Evolutionary conservation across 768 basidiomycete genomes (phyloP), one percentile per base, ranked within the genome.

Genomic region (Chlorophyllum brunneum): DNA sequence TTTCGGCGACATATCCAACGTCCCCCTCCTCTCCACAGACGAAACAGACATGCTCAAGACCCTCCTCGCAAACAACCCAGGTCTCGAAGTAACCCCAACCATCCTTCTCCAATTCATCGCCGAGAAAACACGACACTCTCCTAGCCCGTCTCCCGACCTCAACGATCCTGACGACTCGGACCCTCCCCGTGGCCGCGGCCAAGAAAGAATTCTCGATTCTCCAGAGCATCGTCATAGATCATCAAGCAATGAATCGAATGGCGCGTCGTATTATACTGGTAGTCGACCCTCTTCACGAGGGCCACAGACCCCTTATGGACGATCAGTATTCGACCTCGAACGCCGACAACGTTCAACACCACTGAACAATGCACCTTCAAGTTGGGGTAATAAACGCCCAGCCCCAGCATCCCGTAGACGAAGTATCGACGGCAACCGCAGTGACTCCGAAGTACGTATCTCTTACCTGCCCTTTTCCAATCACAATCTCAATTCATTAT

Each of bases 361-460:
- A 0, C 68, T 90, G 2, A 64, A 64, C 3, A 70, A 65, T 48
- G 70, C 86, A 1, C 90, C 90, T 0, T 89, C 89, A 2, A 90
- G 86, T 58, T 91, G 88, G 85, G 34, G 24, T 10, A 62, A 78
- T 24, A 84, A 81, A 56, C 79, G 86, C 2, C 87, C 86, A 3
- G 69, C 73, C 13, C 87, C 88, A 11, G 83, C 85, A 5, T 69
- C 76, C 40, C 75, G 90, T 48, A 72, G 88, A 48, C 87, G 78
- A 69, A 91, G 89, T 55, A 80, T 88, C 58, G 87, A 86, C 8
- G 85, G 85, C n/a, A 78, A 76, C 54, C 70, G 76, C 24, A 91
- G 89, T 59, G 90, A 92, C 58, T 82, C 83, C 2, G 90, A 92
- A 75, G 89, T 88, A 37, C 45, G 78, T 58, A 33, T 48, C 29